Evolutionary conservation across 1,284 basidiomycete species (phyloP).

Genomic region (Chalciporus sp.): DNA sequence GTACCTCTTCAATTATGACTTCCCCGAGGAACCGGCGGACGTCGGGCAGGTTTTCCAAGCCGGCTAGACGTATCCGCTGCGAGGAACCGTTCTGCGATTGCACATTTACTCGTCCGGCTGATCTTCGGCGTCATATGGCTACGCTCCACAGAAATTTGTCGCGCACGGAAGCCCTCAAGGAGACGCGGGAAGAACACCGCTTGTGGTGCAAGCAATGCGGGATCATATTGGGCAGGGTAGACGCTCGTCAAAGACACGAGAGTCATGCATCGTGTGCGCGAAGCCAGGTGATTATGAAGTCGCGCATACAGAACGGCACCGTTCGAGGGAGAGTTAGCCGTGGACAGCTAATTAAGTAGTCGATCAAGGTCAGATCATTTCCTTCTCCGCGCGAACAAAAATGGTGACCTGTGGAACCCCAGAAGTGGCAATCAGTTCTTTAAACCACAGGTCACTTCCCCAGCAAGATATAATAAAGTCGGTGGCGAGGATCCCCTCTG

Average conservation of each 20-base stretch:
- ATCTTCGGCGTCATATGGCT: constrained; percentile 1
- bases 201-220: constrained; percentile 1
- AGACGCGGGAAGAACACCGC: constrained; percentile 1
- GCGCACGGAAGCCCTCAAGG: not conserved
- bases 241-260: constrained; percentile 5
- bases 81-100: not conserved
- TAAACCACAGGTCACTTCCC: not conserved
- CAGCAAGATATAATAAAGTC: not conserved
- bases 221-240: constrained; percentile 4
- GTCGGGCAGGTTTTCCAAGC: not conserved
- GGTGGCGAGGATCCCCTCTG: not conserved
- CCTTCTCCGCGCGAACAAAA: not conserved
- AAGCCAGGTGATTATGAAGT: not conserved
- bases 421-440: not conserved
- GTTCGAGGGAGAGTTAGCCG: not conserved
- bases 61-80: not conserved
- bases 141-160: constrained; percentile 1
- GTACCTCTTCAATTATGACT: not conserved
- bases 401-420: not conserved
- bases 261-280: not conserved
- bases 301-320: constrained; percentile 1
- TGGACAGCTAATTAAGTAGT: not conserved
- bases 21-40: not conserved
- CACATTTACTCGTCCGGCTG: constrained; percentile 2
- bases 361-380: not conserved